Base-by-base conservation (phyloP, 495 filamentous ascomycete genomes). In the Penicillium desertorum region DNA sequence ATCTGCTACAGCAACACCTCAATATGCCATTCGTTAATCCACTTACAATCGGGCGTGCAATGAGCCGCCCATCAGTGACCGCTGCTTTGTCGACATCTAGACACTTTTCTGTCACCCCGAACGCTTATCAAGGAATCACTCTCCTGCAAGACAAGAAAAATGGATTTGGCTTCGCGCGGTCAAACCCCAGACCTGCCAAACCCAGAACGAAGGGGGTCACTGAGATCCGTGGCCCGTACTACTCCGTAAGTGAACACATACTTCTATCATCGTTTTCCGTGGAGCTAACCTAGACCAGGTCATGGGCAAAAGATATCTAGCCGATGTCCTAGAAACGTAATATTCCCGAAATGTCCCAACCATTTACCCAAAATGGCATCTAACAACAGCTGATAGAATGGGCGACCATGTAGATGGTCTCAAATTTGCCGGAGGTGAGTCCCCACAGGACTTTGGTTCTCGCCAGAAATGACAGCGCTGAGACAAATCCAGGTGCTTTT, bases 221-320 rank as follows among this genome's bases (percentile, higher is more conserved):
- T 2, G 80, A 83, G 59, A 84, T 84, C 54, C 69, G 81, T 23
- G 81, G 82, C 1, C 81, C 79, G 3, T 84, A 83, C 65, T 84
- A 84, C 56, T 76, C 73, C 0, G 79, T 78, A 69, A 51, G 71
- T 56, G 17, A 10, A 12, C n/a, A 25, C 41, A 34, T 19, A 16
- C 2, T 10, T 8, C 32, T 34, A 9, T 37, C 11, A 25, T 27
- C 9, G 23, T 45, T 30, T 45, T 19, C 30, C 12, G 22, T 14
- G 10, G 5, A 25, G 17, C 53, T 29, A 52, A 54, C 59, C 14
- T 30, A 19, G 19, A 39, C 11, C 36, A 76, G 76, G 74, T 74
- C 14, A 81, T 82, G 78, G 81, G 82, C 4, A 77, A 79, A 55
- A 66, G 74, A 22, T 81, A 82, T 47, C 65, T 85, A 2, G 70